phyloP scores from a whole-genome alignment of 169 alveolate species.

The Eimeria acervulina region DNA sequence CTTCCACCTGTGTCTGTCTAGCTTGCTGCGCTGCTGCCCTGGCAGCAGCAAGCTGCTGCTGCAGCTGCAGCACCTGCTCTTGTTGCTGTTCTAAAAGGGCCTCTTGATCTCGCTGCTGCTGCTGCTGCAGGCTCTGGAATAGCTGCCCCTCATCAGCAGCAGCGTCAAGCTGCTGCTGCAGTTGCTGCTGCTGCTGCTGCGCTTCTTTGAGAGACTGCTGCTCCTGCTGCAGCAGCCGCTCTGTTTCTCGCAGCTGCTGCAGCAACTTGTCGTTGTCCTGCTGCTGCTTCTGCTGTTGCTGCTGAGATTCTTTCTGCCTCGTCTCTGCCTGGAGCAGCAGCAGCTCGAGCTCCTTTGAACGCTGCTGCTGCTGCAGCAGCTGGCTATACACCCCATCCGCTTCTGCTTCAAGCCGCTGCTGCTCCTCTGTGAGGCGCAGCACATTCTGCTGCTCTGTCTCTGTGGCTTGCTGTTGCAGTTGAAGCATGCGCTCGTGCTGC shows the following conservation, averaged over 20 bases:
- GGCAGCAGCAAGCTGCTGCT: conserved; percentile 66
- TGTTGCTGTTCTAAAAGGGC: conserved; percentile 49
- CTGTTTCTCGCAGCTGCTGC: conserved; percentile 63
- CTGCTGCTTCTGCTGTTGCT: conserved; percentile 50
- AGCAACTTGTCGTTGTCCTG: conserved; percentile 42
- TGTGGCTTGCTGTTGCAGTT: conserved; percentile 47
- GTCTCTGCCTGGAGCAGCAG: conserved; percentile 48
- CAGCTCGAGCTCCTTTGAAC: conserved; percentile 55
- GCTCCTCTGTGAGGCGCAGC: conserved; percentile 67
- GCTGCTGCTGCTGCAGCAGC: conserved; percentile 78
- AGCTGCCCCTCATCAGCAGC: conserved; percentile 46
- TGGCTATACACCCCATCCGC: conserved; percentile 41
- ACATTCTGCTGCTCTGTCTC: conserved; percentile 68
- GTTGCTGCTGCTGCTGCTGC: conserved; percentile 70
- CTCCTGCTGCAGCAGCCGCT: conserved; percentile 56
- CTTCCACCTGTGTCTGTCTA: conserved; percentile 28
- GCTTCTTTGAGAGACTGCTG: conserved; percentile 18
- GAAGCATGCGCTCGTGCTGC: conserved; percentile 22
- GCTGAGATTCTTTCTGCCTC: not conserved
- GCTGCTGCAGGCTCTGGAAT: conserved; percentile 41
- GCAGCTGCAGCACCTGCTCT: conserved; percentile 68
- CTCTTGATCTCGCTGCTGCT: conserved; percentile 66
- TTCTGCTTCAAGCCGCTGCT: conserved; percentile 27
- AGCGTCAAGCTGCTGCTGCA: not conserved
- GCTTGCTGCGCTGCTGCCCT: conserved; percentile 41